Conservation (phyloP, 495 filamentous ascomycete genomes). For the Penicillium roqueforti region DNA sequence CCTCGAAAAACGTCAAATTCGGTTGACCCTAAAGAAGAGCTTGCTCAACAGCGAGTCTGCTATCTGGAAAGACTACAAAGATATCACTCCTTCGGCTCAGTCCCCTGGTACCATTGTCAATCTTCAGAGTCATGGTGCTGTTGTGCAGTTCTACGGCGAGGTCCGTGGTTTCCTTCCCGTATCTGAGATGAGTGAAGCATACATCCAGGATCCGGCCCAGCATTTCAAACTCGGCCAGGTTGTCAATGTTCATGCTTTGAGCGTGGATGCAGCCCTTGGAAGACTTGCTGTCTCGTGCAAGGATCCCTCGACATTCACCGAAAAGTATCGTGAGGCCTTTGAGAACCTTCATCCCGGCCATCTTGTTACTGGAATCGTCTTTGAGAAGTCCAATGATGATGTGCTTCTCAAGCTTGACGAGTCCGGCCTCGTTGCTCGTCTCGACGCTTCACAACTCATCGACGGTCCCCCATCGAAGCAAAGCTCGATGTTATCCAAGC, state of each 20-base stretch:
- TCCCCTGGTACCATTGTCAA: constrained; percentile 82
- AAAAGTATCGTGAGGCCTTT: constrained; percentile 70
- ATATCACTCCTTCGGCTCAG: constrained; percentile 64
- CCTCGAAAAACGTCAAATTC: constrained; percentile 67
- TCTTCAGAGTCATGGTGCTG: constrained; percentile 69
- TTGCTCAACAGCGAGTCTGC: constrained; percentile 80
- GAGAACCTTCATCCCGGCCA: constrained; percentile 65
- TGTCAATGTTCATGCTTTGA: constrained; percentile 77
- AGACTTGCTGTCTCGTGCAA: constrained; percentile 90
- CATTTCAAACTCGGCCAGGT: constrained; percentile 90
- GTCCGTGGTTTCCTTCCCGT: constrained; percentile 83
- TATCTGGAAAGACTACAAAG: constrained; percentile 70
- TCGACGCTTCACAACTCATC: constrained; percentile 72
- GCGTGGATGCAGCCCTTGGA: constrained; percentile 63
- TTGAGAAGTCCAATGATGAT: constrained; percentile 78
- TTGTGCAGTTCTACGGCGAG: constrained; percentile 87
- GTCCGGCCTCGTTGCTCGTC: constrained; percentile 65
- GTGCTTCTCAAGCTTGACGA: constrained; percentile 70
- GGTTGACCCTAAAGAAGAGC: constrained; percentile 91
- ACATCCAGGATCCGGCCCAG: constrained; percentile 79
- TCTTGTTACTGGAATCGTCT: constrained; percentile 70
- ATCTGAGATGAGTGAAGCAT: constrained; percentile 96
- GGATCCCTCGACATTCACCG: constrained; percentile 70
- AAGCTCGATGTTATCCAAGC: constrained; percentile 65
- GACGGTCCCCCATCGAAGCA: constrained; percentile 77